These are phyloP conservation scores for Mycena crocata DNA, from an alignment of 768 basidiomycete genomes.

Conservation along the genomic window DNA sequence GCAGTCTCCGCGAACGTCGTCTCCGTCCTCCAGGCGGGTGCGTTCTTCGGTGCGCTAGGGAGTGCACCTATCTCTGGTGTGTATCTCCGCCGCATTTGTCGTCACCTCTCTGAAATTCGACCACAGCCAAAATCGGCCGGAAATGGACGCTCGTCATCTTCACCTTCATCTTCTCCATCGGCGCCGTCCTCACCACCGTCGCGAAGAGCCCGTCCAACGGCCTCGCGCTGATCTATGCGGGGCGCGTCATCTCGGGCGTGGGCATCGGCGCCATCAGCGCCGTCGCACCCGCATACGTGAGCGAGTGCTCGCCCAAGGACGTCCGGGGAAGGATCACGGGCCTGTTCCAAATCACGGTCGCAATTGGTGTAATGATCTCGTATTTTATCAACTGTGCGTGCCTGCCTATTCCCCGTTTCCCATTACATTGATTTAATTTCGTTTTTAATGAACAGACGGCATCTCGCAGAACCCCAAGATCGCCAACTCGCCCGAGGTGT, in stretches of 20 bases:
- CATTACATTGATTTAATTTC: background rate
- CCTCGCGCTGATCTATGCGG: conserved; percentile 79
- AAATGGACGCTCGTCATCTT: conserved; percentile 72
- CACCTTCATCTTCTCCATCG: conserved; percentile 72
- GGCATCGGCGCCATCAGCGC: conserved; percentile 87
- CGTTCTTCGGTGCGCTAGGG: conserved; percentile 87
- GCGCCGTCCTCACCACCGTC: conserved; percentile 81
- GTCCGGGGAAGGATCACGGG: conserved; percentile 89
- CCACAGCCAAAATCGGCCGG: conserved; percentile 71
- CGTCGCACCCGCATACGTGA: conserved; percentile 86
- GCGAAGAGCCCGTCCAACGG: conserved; percentile 62
- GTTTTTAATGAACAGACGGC: conserved; percentile 19
- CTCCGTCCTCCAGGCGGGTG: conserved; percentile 87
- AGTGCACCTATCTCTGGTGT: conserved; percentile 77
- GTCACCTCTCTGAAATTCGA: background rate
- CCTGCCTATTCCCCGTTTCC: conserved; percentile 32
- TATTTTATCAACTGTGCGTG: conserved; percentile 86
- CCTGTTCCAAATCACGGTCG: conserved; percentile 76
- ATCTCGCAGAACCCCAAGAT: conserved; percentile 14
- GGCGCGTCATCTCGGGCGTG: conserved; percentile 82
- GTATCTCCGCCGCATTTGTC: conserved; percentile 22
- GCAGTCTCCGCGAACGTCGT: conserved; percentile 73
- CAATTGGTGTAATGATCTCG: conserved; percentile 85
- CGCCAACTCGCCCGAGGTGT: conserved; percentile 50
- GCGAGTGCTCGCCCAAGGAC: conserved; percentile 88